phyloP scores from a whole-genome alignment of 2,329 filamentous ascomycete species.

The Helotiales sp. region DNA sequence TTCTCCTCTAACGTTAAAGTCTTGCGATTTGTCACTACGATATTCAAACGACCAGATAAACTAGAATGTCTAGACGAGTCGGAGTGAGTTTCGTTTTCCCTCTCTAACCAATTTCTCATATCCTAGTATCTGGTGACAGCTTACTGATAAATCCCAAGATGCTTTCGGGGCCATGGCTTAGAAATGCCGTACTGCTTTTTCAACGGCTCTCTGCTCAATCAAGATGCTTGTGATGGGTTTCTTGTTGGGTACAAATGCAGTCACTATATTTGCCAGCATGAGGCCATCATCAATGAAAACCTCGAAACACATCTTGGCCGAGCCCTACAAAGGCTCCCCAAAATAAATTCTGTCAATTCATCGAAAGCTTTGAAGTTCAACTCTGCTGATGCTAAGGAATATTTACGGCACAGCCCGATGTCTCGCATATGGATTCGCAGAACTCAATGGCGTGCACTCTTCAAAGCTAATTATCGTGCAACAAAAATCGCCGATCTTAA shows the following conservation, averaged over 20 bases:
- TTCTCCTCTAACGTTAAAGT: neutral
- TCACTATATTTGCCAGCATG: neutral
- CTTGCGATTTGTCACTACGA: slow-evolving; percentile 1
- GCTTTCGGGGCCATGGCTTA: neutral
- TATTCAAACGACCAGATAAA: neutral
- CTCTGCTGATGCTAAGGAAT: neutral
- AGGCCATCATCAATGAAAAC: neutral
- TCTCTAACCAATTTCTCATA: neutral
- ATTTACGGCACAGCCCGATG: neutral
- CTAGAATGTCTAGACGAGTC: neutral
- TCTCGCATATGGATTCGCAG: neutral
- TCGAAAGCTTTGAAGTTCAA: neutral
- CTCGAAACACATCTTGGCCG: neutral
- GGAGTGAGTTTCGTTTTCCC: neutral
- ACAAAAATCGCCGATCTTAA: neutral
- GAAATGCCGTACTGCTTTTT: no score
- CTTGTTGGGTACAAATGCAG: neutral
- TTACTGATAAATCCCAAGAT: neutral
- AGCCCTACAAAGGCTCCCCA: neutral
- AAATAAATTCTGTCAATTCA: neutral
- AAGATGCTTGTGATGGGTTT: neutral
- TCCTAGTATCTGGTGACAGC: neutral
- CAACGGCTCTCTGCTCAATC: neutral
- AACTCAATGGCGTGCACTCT: slow-evolving; percentile 4
- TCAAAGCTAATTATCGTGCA: neutral